These are phyloP conservation scores for Syzygium grande DNA, from an alignment of 345 rosid genomes.

Conservation along the genomic window DNA sequence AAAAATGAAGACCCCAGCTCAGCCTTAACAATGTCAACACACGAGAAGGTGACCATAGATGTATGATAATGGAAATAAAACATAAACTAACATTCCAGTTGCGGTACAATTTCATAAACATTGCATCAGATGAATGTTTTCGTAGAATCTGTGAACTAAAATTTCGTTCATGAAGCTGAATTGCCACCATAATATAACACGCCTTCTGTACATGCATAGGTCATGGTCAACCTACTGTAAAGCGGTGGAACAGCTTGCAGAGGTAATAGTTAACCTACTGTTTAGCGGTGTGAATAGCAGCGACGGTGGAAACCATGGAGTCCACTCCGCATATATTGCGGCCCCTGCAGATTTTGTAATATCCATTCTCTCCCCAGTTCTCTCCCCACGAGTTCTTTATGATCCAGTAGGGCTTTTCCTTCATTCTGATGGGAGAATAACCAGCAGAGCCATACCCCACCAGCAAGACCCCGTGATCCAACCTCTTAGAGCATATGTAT, in stretches of 20 bases:
- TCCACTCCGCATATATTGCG: constrained; percentile 91
- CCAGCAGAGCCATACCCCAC: constrained; percentile 87
- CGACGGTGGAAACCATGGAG: constrained; percentile 85
- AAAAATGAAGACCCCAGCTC: not conserved
- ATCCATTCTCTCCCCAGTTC: constrained; percentile 88
- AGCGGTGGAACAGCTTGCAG: not conserved
- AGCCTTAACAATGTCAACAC: not conserved
- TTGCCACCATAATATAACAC: not conserved
- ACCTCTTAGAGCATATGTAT: constrained; percentile 69
- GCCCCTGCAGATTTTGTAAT: constrained; percentile 84
- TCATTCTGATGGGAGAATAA: constrained; percentile 71
- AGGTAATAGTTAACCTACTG: constrained; percentile 8
- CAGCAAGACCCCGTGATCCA: constrained; percentile 80
- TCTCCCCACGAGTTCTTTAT: constrained; percentile 98
- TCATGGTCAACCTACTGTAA: not conserved
- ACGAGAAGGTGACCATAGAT: not conserved
- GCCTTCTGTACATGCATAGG: not conserved
- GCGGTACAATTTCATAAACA: not conserved
- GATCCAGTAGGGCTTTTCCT: constrained; percentile 93
- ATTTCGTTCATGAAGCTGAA: not conserved
- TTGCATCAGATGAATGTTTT: not conserved
- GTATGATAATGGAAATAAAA: not conserved
- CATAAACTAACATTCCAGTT: not conserved
- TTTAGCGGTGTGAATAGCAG: constrained; percentile 30
- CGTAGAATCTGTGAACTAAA: not conserved